Base-by-base conservation (phyloP, 495 filamentous ascomycete species). In the Tricharina praecox region DNA sequence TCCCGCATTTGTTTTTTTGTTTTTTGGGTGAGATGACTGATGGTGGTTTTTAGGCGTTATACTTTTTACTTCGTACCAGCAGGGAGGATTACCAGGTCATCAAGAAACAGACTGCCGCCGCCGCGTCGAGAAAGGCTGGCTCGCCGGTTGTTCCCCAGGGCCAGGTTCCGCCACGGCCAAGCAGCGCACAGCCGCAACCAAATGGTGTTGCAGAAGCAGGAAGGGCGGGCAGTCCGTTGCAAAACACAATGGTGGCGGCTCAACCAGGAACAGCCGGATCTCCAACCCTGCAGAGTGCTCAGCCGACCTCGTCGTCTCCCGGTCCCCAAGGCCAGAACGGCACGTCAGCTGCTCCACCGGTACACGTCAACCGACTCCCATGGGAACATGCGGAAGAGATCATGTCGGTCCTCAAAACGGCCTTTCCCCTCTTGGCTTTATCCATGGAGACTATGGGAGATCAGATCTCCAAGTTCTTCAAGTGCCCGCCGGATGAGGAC, bases 381-480 rank as follows among this genome's bases (percentile, higher is more conserved):
- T 96, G 90, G 90, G 92, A 99, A 58, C 78, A 87, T 55, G 83
- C 83, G 0, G 92, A 99, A 48, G 88, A 96, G 62, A 86, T 96
- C 47, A 85, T 90, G 73, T 80, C 82, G 26, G 77, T 79, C 23
- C 75, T 99, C 38, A 95, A 96, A 68, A 94, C 87, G 11, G 86
- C 86, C 0, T 96, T 95, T 67, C 92, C 92, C 16, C 69, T 99
- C 32, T 77, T 99, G 50, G 88, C 90, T 2, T 67, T 95, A 26
- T 96, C 90, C 1, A 95, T 99, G 87, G 92, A 99, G 66, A 92
- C 87, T 0, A 96, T 99, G 88, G 85, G 94, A 24, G 92, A 99
- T 59, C 85, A 94, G 64, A 94, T 96, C 53, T 77, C 82, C 63
- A 95, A 94, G 70, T 79, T 96, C 64, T 96, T 96, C 74, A 96